These are phyloP conservation scores for Chloris gayana DNA, from an alignment of 176 grass and related monocot species.

Conservation along the genomic window DNA sequence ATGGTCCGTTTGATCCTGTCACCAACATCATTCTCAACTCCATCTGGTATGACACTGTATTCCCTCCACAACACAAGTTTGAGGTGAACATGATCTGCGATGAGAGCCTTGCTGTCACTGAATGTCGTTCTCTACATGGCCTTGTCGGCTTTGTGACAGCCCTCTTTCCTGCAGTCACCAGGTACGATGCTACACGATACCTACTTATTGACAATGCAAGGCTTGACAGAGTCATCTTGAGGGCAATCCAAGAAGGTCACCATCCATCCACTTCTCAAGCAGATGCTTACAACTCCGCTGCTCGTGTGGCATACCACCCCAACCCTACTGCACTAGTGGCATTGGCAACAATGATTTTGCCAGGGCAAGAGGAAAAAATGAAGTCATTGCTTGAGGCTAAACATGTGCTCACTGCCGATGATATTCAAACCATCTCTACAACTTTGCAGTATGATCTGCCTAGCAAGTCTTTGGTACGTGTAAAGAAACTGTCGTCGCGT, in stretches of 20 bases:
- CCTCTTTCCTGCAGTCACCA: background rate
- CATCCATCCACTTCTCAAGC: rapidly evolving
- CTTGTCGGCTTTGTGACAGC: background rate
- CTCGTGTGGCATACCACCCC: background rate
- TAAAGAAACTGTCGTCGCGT: background rate
- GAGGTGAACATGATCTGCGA: background rate
- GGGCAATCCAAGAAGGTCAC: background rate
- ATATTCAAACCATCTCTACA: background rate
- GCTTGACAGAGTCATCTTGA: background rate
- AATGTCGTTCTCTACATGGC: background rate
- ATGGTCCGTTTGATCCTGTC: background rate
- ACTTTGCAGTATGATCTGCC: background rate
- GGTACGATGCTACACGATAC: background rate
- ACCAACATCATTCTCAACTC: constrained; percentile 27
- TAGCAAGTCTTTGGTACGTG: background rate
- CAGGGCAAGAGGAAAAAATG: background rate
- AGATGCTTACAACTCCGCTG: background rate
- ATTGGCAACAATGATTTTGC: background rate
- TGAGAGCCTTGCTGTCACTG: background rate
- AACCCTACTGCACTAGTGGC: background rate
- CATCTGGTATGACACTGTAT: constrained; percentile 23
- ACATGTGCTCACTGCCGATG: background rate
- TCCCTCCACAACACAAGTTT: background rate
- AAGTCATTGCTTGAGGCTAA: background rate
- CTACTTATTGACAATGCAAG: background rate